Evolutionary conservation across 2,329 filamentous ascomycete species (phyloP).

Genomic region (Thelonectria olida): DNA sequence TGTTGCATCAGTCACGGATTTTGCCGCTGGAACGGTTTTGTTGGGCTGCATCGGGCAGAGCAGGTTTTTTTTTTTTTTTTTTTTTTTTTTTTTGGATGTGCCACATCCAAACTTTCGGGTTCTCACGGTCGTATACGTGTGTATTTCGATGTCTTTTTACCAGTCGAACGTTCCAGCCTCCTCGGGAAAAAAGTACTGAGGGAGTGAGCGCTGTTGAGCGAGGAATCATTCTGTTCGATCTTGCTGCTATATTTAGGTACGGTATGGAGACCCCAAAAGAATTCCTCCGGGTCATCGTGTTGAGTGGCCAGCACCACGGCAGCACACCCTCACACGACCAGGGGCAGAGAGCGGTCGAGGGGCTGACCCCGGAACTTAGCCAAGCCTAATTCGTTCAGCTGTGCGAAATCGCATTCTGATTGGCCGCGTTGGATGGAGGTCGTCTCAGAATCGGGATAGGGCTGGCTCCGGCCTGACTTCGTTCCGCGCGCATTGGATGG

Average conservation of each 20-base stretch:
- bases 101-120: too few relatives aligned
- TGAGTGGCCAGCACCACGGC: conserved; percentile 12
- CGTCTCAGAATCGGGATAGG: conserved; percentile 10
- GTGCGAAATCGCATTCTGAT: conserved; percentile 1
- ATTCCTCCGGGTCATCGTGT: background rate
- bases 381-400: conserved; percentile 21
- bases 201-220: too few relatives aligned
- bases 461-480: conserved; percentile 6
- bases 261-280: background rate
- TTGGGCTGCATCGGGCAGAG: too few relatives aligned
- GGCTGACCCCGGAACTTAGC: background rate
- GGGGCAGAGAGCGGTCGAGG: background rate
- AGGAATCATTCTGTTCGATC: too few relatives aligned
- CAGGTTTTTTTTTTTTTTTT: background rate
- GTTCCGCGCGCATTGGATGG: background rate
- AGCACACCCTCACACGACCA: conserved; percentile 9
- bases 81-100: background rate
- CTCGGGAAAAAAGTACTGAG: too few relatives aligned
- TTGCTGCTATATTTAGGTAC: too few relatives aligned
- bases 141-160: too few relatives aligned
- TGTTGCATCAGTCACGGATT: background rate
- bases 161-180: too few relatives aligned
- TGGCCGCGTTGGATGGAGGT: background rate
- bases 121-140: too few relatives aligned
- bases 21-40: background rate